phyloP scores from a whole-genome alignment of 1,284 basidiomycete genomes.

The Marasmius fiardii region DNA sequence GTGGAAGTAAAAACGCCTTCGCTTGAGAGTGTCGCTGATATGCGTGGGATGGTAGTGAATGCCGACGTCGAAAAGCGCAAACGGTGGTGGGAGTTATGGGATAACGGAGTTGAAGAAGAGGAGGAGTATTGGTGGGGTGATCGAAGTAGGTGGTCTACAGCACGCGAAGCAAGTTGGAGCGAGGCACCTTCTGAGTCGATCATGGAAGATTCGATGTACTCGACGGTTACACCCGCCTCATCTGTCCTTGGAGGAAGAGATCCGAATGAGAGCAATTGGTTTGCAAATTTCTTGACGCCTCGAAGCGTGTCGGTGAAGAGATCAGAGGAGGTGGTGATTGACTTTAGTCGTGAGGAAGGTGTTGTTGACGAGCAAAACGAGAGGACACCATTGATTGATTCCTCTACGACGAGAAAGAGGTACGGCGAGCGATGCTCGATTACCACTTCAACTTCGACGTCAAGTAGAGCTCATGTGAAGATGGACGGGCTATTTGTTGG shows the following conservation, averaged over 20 bases:
- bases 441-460: background rate
- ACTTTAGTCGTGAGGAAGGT: background rate
- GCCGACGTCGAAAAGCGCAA: background rate
- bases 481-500: background rate
- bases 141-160: background rate
- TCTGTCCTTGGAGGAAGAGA: background rate
- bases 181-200: background rate
- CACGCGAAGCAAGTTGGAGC: too few species aligned
- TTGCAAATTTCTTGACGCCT: background rate
- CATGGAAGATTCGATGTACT: background rate
- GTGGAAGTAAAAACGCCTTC: background rate
- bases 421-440: background rate
- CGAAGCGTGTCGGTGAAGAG: background rate
- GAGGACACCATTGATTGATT: background rate
- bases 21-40: background rate
- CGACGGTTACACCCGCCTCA: background rate
- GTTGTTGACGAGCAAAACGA: background rate
- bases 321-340: background rate
- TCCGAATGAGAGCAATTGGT: background rate
- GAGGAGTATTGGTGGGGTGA: background rate
- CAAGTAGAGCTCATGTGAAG: background rate
- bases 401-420: background rate
- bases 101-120: background rate
- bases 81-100: background rate
- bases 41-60: background rate